A percentile compares a stretch with the other conserved stretches of the same genome.
These are phyloP conservation scores for Lactarius indigo DNA, from an alignment of 768 basidiomycete species.

Conservation along the genomic window DNA sequence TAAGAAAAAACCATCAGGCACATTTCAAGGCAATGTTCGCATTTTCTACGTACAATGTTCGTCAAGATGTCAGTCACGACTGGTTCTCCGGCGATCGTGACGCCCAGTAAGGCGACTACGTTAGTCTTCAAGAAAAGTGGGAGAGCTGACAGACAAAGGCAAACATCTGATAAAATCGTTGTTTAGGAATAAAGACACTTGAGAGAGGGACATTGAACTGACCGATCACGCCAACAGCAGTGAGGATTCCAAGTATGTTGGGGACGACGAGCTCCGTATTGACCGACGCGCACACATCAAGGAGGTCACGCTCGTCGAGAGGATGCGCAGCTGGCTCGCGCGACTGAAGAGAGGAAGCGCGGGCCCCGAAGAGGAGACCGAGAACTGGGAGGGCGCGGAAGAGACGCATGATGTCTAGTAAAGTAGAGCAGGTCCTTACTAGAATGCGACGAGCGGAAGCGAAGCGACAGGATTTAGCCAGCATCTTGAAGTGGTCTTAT, in stretches of 20 bases:
- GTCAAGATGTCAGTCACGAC: slow-evolving; percentile 34
- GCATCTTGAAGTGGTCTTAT: not conserved
- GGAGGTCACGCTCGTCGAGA: slow-evolving; percentile 15
- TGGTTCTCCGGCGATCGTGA: slow-evolving; percentile 32
- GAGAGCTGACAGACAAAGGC: slow-evolving; percentile 43
- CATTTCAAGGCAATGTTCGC: not conserved
- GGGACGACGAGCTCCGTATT: slow-evolving; percentile 33
- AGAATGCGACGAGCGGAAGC: not conserved
- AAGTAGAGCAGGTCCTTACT: not conserved
- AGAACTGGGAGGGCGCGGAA: slow-evolving; percentile 9
- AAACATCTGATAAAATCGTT: slow-evolving; percentile 34
- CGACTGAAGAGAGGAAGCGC: slow-evolving; percentile 10
- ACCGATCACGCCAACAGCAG: slow-evolving; percentile 32
- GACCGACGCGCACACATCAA: slow-evolving; percentile 44
- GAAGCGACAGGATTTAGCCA: not conserved
- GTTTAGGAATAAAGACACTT: not conserved
- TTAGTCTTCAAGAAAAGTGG: slow-evolving; percentile 36
- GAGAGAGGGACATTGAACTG: slow-evolving; percentile 21
- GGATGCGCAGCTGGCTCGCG: slow-evolving; percentile 3
- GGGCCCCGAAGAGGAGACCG: slow-evolving; percentile 6
- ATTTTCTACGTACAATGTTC: slow-evolving; percentile 33
- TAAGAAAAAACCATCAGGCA: slow-evolving; percentile 14
- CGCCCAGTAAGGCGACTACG: slow-evolving; percentile 32
- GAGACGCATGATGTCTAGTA: slow-evolving; percentile 13
- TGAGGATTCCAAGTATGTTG: slow-evolving; percentile 26